Evolutionary conservation across 2,329 filamentous ascomycete species (phyloP), one percentile per base, ranked within the genome.

Genomic region (Cladorrhinum sp.): DNA sequence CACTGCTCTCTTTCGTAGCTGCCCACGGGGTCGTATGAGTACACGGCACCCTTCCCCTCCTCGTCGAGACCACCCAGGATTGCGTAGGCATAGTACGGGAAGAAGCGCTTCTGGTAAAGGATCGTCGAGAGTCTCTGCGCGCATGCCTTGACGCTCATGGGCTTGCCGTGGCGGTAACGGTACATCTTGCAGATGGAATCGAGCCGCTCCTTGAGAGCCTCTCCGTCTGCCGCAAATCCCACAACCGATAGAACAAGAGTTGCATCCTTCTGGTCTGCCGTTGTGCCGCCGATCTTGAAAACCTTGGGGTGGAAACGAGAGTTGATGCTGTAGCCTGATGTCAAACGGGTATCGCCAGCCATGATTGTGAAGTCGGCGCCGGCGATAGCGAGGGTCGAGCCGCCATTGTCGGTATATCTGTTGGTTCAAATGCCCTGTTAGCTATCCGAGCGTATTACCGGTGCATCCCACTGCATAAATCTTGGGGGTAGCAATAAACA

Each of bases 151-250:
- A 98, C 90, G 66, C 86, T 89, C 89, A 99, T 99, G 67, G 91
- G 87, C 82, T 98, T 99, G 77, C 92, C 92, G 76, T 98, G 94
- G 75, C 96, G 92, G 82, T 97, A 97, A 72, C 90, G 91, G 86
- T 98, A 98, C 89, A 98, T 96, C 83, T 96, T 98, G 82, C 96
- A 95, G 72, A 96, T 86, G 65, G 91, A 88, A 74, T 98, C 94
- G 66, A 98, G 86, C 66, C 92, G 90, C 79, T 98, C 94, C 77
- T 95, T 94, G 69, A 99, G 82, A 36, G 95, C 94, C 71, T 93
- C 87, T 62, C 95, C 95, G 75, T 99, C 95, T 65, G 95, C 95
- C 14, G 93, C 92, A 74, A 97, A 99, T 52, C 95, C 95, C 49
- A 96, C 94, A 0, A 99, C 94, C 1, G 93, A 96, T 54, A 99